A percentile compares a stretch with the other conserved stretches of the same genome.
Conservation (phyloP, 1,284 basidiomycete species). For the Ganoderma lucidum region DNA sequence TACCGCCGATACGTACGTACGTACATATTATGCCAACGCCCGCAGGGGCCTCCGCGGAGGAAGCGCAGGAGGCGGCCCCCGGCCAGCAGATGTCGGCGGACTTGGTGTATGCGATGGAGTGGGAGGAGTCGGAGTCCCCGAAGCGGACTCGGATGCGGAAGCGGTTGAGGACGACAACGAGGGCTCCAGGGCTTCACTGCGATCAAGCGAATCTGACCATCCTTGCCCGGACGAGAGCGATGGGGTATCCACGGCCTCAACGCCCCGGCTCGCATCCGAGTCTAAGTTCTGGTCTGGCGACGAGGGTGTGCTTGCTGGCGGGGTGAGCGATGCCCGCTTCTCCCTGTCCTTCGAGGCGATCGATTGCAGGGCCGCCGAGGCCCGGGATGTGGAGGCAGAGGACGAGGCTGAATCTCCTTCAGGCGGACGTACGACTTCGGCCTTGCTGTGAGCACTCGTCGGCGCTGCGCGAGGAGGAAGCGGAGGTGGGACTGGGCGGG, state of each 20-base stretch:
- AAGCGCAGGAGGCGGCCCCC: conserved; percentile 35
- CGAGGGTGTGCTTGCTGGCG: conserved; percentile 28
- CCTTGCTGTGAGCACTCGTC: conserved; percentile 36
- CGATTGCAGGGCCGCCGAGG: conserved; percentile 61
- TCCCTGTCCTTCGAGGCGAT: conserved; percentile 58
- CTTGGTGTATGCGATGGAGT: conserved; percentile 23
- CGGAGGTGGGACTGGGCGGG: conserved; percentile 56
- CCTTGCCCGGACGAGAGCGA: neutral
- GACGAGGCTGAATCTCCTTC: conserved; percentile 20
- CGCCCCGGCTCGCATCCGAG: conserved; percentile 20
- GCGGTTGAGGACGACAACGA: conserved; percentile 12
- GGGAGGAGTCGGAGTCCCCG: conserved; percentile 26
- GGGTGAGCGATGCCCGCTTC: conserved; percentile 39
- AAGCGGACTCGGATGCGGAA: conserved; percentile 7
- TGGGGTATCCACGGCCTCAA: conserved; percentile 7
- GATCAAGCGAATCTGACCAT: conserved; percentile 6
- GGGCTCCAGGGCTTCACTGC: neutral
- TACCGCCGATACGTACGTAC: neutral
- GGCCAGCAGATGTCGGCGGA: conserved; percentile 21
- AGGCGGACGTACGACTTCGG: conserved; percentile 38
- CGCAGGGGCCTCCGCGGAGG: conserved; percentile 34
- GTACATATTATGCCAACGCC: conserved; percentile 23
- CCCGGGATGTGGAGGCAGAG: conserved; percentile 42
- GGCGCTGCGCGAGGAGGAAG: conserved; percentile 62
- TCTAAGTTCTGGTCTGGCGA: conserved; percentile 20